Percentiles rank a stretch among this genome's conserved stretches.
Evolutionary conservation across 192 early-diverging fungal species (phyloP).

Genomic region (Lunasporangiospora selenospora): DNA sequence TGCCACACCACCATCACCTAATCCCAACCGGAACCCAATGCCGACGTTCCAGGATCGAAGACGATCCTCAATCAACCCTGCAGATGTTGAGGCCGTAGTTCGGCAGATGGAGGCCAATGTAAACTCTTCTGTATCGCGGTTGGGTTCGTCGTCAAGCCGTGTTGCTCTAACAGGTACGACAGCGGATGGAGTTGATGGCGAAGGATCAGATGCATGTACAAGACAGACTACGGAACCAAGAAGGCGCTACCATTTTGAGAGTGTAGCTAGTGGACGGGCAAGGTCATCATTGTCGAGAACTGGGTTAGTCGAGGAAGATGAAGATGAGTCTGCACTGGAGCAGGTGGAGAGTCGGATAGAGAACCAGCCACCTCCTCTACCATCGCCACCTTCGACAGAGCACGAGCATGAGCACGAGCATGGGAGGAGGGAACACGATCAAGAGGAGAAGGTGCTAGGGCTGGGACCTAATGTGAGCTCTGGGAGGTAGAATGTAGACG

Average conservation of each 20-base stretch:
- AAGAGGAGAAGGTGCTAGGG: not conserved
- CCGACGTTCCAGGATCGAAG: slow-evolving; percentile 36
- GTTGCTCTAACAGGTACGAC: no score
- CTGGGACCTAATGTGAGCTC: no score
- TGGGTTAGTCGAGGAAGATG: no score
- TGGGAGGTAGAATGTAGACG: no score
- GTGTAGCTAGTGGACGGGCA: no score
- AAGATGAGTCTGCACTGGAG: no score
- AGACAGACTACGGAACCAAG: no score
- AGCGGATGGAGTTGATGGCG: no score
- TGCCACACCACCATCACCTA: slow-evolving; percentile 40
- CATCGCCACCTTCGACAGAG: slow-evolving; percentile 9
- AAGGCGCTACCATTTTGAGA: no score
- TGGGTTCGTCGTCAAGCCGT: not conserved
- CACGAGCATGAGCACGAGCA: not conserved
- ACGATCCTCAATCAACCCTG: slow-evolving; percentile 39
- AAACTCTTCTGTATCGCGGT: not conserved
- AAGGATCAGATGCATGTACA: no score
- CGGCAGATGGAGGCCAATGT: slow-evolving; percentile 31
- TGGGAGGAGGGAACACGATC: not conserved
- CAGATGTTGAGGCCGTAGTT: slow-evolving; percentile 39
- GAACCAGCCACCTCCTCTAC: not conserved
- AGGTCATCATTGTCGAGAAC: no score
- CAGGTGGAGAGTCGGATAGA: not conserved
- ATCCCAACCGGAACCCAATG: slow-evolving; percentile 39